Base-by-base conservation (phyloP, 495 filamentous ascomycete species). In the Annulohypoxylon bovei region DNA sequence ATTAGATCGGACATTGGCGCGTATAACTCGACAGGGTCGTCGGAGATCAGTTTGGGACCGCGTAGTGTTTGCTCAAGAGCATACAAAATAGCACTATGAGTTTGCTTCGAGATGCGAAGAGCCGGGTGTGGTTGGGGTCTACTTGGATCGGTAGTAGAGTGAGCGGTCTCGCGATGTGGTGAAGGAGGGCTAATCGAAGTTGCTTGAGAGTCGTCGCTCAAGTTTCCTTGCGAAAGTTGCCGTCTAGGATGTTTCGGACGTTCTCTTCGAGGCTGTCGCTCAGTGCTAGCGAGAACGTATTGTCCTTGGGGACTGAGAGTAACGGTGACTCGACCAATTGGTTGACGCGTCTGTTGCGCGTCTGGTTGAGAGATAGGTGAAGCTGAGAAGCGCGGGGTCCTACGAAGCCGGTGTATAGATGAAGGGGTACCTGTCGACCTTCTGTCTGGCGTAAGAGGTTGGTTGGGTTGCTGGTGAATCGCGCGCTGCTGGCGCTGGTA, bases 61-160 rank as follows among this genome's bases (percentile, higher is more conserved):
- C 94, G 90, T 53, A 98, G 85, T 47, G 92, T 95, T 81, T 95
- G 93, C 82, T 99, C 95, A 49, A 98, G 88, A 5, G 93, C 88
- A 85, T 90, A 97, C 67, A 93, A 90, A 75, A 99, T 93, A 16
- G 95, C 95, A 68, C 80, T 83, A 63, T 80, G 81, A 22, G 80
- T 82, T 25, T 84, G 81, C 61, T 77, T 80, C 27, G 83, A 84
- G 60, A 84, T 77, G 54, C 76, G 81, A 68, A 79, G 74, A 46
- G 71, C 67, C 1, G 78, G 77, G 27, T 78, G 80, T n/a, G 78
- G 69, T 39, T 78, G 70, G 33, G 75, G 68, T 65, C 23, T 71
- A 20, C 72, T 52, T 1, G 57, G 44, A 50, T 68, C 73, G 12
- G 62, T 28, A 55, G 64, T 35, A 46, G 77, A 64, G 39, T 53